Evolutionary conservation across 225 moss, liverwort and hornwort genomes (phyloP).

Genomic region (Bryoerythrophyllum caledonicum): DNA sequence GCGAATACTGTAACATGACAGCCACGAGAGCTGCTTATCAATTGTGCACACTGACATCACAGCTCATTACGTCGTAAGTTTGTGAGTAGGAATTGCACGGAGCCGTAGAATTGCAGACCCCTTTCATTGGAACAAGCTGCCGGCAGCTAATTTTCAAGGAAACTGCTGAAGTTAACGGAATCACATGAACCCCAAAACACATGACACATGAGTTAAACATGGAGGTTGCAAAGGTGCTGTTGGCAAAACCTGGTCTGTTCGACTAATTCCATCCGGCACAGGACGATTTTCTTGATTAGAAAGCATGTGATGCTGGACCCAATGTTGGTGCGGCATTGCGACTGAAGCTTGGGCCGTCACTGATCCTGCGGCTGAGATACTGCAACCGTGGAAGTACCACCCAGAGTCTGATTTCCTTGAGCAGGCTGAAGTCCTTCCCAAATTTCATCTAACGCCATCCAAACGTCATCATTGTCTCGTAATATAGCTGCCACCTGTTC

Average conservation of each 20-base stretch:
- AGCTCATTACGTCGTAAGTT: too few species aligned
- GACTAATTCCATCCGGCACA: constrained; percentile 16
- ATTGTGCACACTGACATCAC: too few species aligned
- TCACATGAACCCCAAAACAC: too few species aligned
- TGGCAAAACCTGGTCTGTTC: constrained; percentile 25
- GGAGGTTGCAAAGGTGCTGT: constrained; percentile 10
- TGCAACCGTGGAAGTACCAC: constrained; percentile 14
- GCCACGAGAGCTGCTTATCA: too few species aligned
- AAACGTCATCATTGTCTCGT: constrained; percentile 85
- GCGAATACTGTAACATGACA: too few species aligned
- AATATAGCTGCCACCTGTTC: constrained; percentile 84
- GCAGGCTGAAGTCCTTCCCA: constrained; percentile 31
- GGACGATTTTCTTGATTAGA: constrained; percentile 26
- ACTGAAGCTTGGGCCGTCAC: constrained; percentile 26
- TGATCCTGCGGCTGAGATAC: constrained; percentile 25
- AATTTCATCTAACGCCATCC: constrained; percentile 44
- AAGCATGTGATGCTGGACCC: constrained; percentile 19
- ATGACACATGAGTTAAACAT: too few species aligned
- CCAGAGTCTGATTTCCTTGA: constrained; percentile 23
- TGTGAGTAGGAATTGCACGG: too few species aligned
- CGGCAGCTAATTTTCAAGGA: too few species aligned
- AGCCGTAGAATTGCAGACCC: too few species aligned
- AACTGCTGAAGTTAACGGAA: too few species aligned
- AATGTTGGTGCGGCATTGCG: constrained; percentile 24
- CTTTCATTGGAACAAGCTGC: too few species aligned